phyloP scores from a whole-genome alignment of 306 rosid genomes.

The Sesbania bispinosa region DNA sequence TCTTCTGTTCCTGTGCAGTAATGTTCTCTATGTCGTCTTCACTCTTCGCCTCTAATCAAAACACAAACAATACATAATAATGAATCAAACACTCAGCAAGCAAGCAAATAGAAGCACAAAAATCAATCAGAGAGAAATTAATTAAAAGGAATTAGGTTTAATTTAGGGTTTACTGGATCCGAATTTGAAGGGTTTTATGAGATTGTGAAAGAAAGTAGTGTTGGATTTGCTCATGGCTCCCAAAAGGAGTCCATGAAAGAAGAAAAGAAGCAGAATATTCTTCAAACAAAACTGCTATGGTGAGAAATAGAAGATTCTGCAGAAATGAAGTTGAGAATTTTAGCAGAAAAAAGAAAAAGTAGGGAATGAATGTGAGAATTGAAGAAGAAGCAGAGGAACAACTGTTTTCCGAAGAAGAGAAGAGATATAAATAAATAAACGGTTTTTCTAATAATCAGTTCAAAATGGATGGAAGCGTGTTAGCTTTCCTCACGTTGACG shows the following conservation, averaged over 20 bases:
- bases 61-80: neutral
- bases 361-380: no score
- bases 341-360: no score
- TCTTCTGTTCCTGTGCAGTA: slow-evolving; percentile 64
- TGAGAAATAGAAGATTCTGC: no score
- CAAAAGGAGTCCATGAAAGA: slow-evolving; percentile 35
- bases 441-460: no score
- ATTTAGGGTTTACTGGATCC: slow-evolving; percentile 36
- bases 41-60: slow-evolving; percentile 32
- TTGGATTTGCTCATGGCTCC: slow-evolving; percentile 52
- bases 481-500: no score
- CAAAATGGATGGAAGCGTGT: no score
- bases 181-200: slow-evolving; percentile 44
- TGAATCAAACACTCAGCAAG: neutral
- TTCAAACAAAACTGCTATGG: no score
- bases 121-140: neutral
- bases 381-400: no score
- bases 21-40: slow-evolving; percentile 61
- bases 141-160: no score
- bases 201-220: slow-evolving; percentile 37
- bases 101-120: neutral
- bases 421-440: no score
- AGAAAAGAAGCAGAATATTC: neutral
- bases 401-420: no score
- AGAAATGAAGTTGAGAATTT: no score